Base-by-base conservation (phyloP, 2,329 filamentous ascomycete species). In the Ceratocystis alfenasii region DNA sequence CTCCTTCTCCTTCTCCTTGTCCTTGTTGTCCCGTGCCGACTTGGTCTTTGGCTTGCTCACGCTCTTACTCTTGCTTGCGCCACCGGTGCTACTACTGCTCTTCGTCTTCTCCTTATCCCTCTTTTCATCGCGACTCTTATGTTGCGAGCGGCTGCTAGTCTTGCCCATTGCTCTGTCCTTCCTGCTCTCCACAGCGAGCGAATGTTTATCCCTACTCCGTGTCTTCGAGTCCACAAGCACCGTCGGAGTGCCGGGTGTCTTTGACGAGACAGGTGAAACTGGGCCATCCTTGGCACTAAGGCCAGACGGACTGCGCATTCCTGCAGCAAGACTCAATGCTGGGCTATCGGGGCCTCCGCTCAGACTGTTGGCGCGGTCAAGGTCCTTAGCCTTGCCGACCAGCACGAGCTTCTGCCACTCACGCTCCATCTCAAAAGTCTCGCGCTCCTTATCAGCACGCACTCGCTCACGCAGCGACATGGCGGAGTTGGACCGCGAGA, bases 391-490 rank as follows among this genome's bases (percentile, higher is more conserved):
- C 50, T 65, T 65, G 25, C 60, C 60, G 25, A 50, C 62, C 2
- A 62, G 48, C 15, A 62, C 65, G 33, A 67, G 53, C 50, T 67
- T 67, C 60, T 63, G 46, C 66, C 66, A 67, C 60, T 67, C 66
- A 28, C 46, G 64, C 25, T 67, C 69, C 61, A 68, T 67, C 53
- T 67, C 69, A 33, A 69, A 68, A 25, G 66, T 63, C 5, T 69
- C 69, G 62, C 70, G 68, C 41, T 71, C 67, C 28, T 69, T 65
- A 33, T 69, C 69, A n/a, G 28, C 46, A 28, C 63, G 61, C 41
- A 67, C 50, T 6, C 63, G 45, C 41, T 67, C 66, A 3, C 66
- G 59, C 50, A 67, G 45, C 45, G 57, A 63, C 46, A 67, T 33
- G 22, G 50, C 10, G 7, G 63, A 65, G 8, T 60, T 55, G 8